Percentiles rank a stretch among this genome's conserved stretches.
Conservation (phyloP, 768 basidiomycete species). For the Obba rivulosa region DNA sequence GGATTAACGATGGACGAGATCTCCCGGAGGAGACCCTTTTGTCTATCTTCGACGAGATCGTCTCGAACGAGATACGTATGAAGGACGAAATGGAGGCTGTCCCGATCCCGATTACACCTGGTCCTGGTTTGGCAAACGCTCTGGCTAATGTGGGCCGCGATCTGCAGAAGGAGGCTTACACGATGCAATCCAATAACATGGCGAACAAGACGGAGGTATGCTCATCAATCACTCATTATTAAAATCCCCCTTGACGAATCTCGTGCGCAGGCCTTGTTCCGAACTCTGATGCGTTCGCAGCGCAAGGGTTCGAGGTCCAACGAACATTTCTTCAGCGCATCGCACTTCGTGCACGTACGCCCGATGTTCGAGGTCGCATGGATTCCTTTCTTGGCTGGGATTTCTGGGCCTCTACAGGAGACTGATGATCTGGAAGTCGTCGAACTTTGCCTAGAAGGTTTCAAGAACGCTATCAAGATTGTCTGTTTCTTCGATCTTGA, state of each 20-base stretch:
- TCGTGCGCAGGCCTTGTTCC: slow-evolving; percentile 73
- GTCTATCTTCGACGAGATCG: slow-evolving; percentile 86
- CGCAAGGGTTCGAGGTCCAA: slow-evolving; percentile 71
- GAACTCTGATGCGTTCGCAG: slow-evolving; percentile 87
- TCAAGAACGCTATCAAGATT: slow-evolving; percentile 94
- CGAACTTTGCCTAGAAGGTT: slow-evolving; percentile 89
- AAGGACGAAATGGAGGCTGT: slow-evolving; percentile 88
- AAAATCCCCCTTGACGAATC: neutral
- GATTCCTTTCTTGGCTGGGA: slow-evolving; percentile 95
- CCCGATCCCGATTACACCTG: slow-evolving; percentile 35
- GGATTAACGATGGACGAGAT: slow-evolving; percentile 88
- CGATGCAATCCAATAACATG: slow-evolving; percentile 94
- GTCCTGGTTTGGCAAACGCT: slow-evolving; percentile 75
- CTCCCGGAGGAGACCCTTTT: slow-evolving; percentile 82
- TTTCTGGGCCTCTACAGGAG: slow-evolving; percentile 92
- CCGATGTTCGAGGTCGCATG: slow-evolving; percentile 99
- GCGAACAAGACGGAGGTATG: slow-evolving; percentile 89
- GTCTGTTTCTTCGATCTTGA: slow-evolving; percentile 97
- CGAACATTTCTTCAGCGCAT: slow-evolving; percentile 95
- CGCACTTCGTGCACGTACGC: slow-evolving; percentile 91
- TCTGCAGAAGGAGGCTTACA: slow-evolving; percentile 92
- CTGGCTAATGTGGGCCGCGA: slow-evolving; percentile 90
- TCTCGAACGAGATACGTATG: slow-evolving; percentile 93
- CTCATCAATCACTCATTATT: slow-evolving; percentile 7
- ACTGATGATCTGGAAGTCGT: slow-evolving; percentile 93